A percentile compares a stretch with the other conserved stretches of the same genome.
Conservation (phyloP, 805 yeast species). For the Pichia nanzhaoensis region DNA sequence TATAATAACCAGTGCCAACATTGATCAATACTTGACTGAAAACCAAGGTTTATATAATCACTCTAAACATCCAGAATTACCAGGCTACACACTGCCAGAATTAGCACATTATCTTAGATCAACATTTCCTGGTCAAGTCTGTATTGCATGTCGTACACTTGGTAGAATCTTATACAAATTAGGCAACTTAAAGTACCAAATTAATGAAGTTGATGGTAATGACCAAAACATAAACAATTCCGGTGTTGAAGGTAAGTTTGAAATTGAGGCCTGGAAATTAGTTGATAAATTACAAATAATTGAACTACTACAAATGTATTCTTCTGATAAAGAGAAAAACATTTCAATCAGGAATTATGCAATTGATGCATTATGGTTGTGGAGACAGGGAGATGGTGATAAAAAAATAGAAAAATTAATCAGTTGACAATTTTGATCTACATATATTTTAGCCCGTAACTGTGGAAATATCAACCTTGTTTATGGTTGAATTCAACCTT, state of each 20-base stretch:
- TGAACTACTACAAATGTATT: conserved; percentile 59
- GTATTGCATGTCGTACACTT: conserved; percentile 76
- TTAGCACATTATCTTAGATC: conserved; percentile 75
- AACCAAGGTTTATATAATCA: conserved; percentile 83
- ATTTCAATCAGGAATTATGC: conserved; percentile 78
- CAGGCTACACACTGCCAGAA: conserved; percentile 88
- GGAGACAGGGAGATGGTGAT: conserved; percentile 54
- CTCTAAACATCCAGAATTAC: conserved; percentile 76
- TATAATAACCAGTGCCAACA: conserved; percentile 40
- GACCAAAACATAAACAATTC: conserved; percentile 21
- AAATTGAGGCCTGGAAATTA: conserved; percentile 61
- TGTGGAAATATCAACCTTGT: conserved; percentile 25
- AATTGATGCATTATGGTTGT: conserved; percentile 84
- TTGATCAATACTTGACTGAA: conserved; percentile 12
- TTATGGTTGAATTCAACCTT: conserved; percentile 71
- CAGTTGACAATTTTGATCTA: neutral
- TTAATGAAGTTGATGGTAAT: conserved; percentile 30
- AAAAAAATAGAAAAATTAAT: conserved; percentile 18
- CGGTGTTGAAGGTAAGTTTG: conserved; percentile 38
- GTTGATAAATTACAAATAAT: conserved; percentile 55
- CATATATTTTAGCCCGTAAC: conserved; percentile 12
- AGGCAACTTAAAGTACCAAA: conserved; percentile 49
- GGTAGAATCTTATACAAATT: conserved; percentile 84
- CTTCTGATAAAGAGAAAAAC: conserved; percentile 56
- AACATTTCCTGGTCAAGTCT: conserved; percentile 74